phyloP scores from a whole-genome alignment of 1,284 basidiomycete species.

The Cutaneotrichosporon cyanovorans region DNA sequence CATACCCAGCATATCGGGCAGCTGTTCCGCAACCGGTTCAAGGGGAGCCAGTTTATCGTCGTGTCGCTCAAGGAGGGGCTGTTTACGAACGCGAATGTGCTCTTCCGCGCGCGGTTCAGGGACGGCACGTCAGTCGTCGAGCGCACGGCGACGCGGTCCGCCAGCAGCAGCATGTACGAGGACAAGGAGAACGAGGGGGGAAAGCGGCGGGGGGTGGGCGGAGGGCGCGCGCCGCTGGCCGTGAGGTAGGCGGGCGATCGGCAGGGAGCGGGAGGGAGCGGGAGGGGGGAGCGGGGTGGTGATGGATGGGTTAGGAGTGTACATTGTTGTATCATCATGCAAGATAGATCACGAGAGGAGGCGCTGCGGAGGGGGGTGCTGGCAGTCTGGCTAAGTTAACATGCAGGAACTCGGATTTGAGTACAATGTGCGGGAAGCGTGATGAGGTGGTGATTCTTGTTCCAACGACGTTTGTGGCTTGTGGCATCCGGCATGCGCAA shows the following conservation, averaged over 20 bases:
- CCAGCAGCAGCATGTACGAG: constrained; percentile 9
- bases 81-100: constrained; percentile 95
- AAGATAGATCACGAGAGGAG: too few relatives aligned
- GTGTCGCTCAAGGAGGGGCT: constrained; percentile 94
- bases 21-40: constrained; percentile 93
- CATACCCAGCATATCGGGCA: constrained; percentile 97
- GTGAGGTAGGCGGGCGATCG: background rate
- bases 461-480: too few relatives aligned
- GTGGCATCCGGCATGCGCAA: too few relatives aligned
- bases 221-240: background rate
- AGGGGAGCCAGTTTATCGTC: constrained; percentile 90
- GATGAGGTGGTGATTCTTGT: too few relatives aligned
- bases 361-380: too few relatives aligned
- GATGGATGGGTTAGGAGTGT: too few relatives aligned
- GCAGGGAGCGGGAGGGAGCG: too few relatives aligned
- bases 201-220: background rate
- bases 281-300: too few relatives aligned
- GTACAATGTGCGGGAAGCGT: too few relatives aligned
- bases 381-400: too few relatives aligned
- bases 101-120: constrained; percentile 84
- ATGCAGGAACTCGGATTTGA: too few relatives aligned
- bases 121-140: constrained; percentile 90
- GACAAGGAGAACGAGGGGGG: constrained; percentile 3
- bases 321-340: too few relatives aligned
- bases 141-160: constrained; percentile 33